Evolutionary conservation across 257 asterid genomes (phyloP).

Genomic region (Solanum stenotomum): DNA sequence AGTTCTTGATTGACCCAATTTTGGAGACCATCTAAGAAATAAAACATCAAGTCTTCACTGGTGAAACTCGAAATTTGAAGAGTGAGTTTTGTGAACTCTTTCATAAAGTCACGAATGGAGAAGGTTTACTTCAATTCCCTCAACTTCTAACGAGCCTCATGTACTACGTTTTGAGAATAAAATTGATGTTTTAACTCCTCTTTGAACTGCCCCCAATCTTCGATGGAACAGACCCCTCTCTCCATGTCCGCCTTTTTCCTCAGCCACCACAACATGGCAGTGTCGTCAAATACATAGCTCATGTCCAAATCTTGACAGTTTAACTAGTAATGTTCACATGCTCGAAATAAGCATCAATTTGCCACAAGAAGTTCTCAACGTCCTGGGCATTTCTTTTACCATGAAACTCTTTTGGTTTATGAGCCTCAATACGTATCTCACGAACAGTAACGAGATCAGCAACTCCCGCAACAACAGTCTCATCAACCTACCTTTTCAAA

Average conservation of each 20-base stretch:
- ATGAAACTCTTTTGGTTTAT: neutral
- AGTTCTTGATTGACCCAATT: too few relatives aligned
- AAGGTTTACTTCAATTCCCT: too few relatives aligned
- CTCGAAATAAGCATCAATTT: neutral
- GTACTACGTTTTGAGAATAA: neutral
- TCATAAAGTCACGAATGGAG: too few relatives aligned
- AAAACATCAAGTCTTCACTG: too few relatives aligned
- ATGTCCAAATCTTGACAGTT: rapidly evolving
- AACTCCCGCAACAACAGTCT: too few relatives aligned
- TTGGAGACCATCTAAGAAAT: too few relatives aligned
- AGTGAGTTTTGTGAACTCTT: too few relatives aligned
- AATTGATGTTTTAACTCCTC: too few relatives aligned
- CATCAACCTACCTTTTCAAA: too few relatives aligned
- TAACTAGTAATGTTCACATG: neutral
- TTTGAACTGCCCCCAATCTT: neutral
- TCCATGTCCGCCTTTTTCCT: neutral
- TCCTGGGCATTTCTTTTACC: neutral
- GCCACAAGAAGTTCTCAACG: neutral
- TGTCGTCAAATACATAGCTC: neutral
- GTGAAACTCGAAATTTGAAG: rapidly evolving
- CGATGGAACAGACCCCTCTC: neutral
- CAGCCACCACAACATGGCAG: neutral
- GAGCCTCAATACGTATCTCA: neutral
- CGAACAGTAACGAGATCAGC: neutral
- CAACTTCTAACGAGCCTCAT: neutral